Evolutionary conservation across 2,329 filamentous ascomycete species (phyloP), one percentile per base, ranked within the genome.

Genomic region (Penicillium concentricum): DNA sequence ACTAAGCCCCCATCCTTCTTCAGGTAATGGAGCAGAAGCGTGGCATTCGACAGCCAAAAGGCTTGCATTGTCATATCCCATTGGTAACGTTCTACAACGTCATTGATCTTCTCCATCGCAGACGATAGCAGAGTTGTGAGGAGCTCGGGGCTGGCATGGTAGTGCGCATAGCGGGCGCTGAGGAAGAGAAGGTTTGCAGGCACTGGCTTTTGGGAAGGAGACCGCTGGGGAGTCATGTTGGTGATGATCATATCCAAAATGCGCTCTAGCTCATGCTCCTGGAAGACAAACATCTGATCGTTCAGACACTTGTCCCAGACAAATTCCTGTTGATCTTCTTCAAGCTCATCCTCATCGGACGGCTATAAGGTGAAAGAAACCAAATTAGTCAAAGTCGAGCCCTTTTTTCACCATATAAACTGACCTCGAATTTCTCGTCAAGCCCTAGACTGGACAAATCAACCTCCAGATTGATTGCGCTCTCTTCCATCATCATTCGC

Each of bases 51-150:
- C 69, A 97, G 92, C 94, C 94, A 99, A 71, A 99, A 99, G 2
- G 94, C 94, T 37, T 99, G 80, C 64, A 99, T 96, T 0, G 94
- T 99, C 94, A 99, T 99, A 71, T 99, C 94, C 94, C 94, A 97
- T 71, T 99, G 94, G 69, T 93, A 87, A 59, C 85, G 85, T 74
- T 97, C 94, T n/a, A 99, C 92, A 30, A 97, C 91, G 47, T 92
- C 88, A 70, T 97, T 97, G 67, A 99, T 97, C 75, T 93, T 94
- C 69, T 96, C 91, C 84, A 96, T 96, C 37, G 94, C 91, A 35
- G 89, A 88, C 26, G 90, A 82, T 16, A 99, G 84, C 26, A 97
- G 83, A 42, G 89, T 88, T 18, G 86, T 87, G 10, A 99, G 79
- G 10, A 99, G 81, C 61, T 97, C 92, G 2, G 84, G 83, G 67